Evolutionary conservation across 2,329 filamentous ascomycete genomes (phyloP).

Genomic region (Chaetomiaceae sp.): DNA sequence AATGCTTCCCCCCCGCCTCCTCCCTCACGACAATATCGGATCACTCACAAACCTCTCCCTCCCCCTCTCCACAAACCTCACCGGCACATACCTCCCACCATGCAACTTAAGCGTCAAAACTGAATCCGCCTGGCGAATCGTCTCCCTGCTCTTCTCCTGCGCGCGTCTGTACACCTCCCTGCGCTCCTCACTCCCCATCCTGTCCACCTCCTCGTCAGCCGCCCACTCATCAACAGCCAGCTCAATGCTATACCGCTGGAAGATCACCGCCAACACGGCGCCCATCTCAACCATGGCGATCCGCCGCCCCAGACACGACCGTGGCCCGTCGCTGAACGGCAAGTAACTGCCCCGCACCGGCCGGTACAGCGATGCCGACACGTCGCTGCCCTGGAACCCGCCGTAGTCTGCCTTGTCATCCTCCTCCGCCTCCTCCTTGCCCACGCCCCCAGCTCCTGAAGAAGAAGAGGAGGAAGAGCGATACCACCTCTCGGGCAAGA

Average conservation of each 20-base stretch:
- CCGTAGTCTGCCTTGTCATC: constrained; percentile 51
- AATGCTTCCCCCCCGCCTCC: not conserved
- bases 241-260: constrained; percentile 61
- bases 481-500: constrained; percentile 70
- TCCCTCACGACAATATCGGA: constrained; percentile 26
- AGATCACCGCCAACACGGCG: constrained; percentile 49
- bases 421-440: constrained; percentile 12
- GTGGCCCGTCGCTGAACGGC: constrained; percentile 54
- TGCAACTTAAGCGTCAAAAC: constrained; percentile 69
- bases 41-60: constrained; percentile 60
- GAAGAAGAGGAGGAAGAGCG: constrained; percentile 31
- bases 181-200: constrained; percentile 44
- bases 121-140: constrained; percentile 52
- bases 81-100: constrained; percentile 53
- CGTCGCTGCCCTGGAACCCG: constrained; percentile 56
- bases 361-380: constrained; percentile 56
- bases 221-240: constrained; percentile 61
- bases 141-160: constrained; percentile 46
- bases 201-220: constrained; percentile 47
- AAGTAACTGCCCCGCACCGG: constrained; percentile 53
- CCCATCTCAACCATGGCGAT: constrained; percentile 58
- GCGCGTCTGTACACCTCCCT: constrained; percentile 57
- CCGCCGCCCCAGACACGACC: constrained; percentile 53
- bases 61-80: constrained; percentile 65
- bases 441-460: constrained; percentile 21